These are phyloP conservation scores for Coniosporium apollinis DNA, from an alignment of 495 filamentous ascomycete genomes.

Conservation along the genomic window DNA sequence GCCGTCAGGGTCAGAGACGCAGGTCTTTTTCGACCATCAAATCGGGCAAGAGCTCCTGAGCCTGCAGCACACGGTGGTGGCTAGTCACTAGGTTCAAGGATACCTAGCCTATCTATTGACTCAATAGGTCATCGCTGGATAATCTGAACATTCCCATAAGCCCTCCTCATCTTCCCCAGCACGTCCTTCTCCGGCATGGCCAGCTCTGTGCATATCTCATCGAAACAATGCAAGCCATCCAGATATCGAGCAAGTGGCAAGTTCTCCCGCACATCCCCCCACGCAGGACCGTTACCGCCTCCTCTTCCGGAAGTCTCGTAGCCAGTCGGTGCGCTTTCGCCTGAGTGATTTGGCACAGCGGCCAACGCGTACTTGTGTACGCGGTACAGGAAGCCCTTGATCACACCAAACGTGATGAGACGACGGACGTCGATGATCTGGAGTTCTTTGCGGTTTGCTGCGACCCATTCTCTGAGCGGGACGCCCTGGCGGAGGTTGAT, in stretches of 20 bases:
- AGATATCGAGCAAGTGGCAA: conserved; percentile 44
- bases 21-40: no score
- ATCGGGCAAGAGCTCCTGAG: no score
- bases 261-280: conserved; percentile 11
- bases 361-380: conserved; percentile 74
- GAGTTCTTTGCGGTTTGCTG: conserved; percentile 49
- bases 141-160: conserved; percentile 10
- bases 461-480: conserved; percentile 66
- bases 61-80: no score
- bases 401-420: conserved; percentile 87
- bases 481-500: conserved; percentile 59
- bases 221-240: conserved; percentile 71
- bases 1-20: no score
- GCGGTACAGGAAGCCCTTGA: conserved; percentile 88
- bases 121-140: conserved; percentile 6
- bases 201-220: conserved; percentile 77
- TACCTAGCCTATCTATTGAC: no score
- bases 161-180: conserved; percentile 15
- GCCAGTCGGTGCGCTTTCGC: not conserved
- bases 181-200: conserved; percentile 41
- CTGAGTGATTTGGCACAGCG: conserved; percentile 3
- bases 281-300: conserved; percentile 6
- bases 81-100: no score
- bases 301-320: not conserved
- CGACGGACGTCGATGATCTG: conserved; percentile 68